phyloP scores from a whole-genome alignment of 1,139 yeast species.

The Scheffersomyces insectosa region DNA sequence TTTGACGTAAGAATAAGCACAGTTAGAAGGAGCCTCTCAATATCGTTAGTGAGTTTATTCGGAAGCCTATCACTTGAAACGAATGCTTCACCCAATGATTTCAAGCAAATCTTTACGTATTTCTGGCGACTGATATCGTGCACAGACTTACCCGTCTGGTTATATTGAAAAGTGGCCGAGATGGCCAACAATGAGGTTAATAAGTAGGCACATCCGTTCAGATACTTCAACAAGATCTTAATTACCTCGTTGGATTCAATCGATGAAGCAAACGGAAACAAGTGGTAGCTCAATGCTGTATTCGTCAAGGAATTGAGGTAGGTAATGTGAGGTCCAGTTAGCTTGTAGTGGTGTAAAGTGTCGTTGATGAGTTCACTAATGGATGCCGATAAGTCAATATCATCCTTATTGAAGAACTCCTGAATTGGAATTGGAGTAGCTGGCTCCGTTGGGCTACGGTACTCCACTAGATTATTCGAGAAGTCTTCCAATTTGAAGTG shows the following conservation, averaged over 20 bases:
- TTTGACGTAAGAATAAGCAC: constrained; percentile 38
- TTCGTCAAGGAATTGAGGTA: constrained; percentile 32
- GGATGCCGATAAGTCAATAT: constrained; percentile 8
- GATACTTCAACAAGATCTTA: constrained; percentile 32
- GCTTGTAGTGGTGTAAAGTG: constrained; percentile 23
- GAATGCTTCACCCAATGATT: constrained; percentile 35
- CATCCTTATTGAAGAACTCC: constrained; percentile 1
- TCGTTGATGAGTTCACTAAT: constrained; percentile 25
- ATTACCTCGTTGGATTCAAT: constrained; percentile 38
- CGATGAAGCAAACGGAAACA: constrained; percentile 42
- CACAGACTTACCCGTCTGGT: constrained; percentile 28
- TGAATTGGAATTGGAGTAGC: not conserved
- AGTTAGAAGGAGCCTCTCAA: constrained; percentile 40
- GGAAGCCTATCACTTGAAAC: constrained; percentile 13
- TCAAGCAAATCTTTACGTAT: constrained; percentile 34
- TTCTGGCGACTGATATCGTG: constrained; percentile 34
- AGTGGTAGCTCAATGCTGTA: constrained; percentile 29
- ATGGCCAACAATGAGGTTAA: constrained; percentile 37
- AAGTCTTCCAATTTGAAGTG: constrained; percentile 9
- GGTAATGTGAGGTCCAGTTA: constrained; percentile 30
- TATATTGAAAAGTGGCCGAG: constrained; percentile 39
- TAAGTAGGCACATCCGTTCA: constrained; percentile 37
- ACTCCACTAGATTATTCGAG: constrained; percentile 3
- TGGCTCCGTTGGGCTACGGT: not conserved
- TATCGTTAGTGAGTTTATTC: constrained; percentile 23